These are phyloP conservation scores for Trapa incisa DNA, from an alignment of 345 rosid genomes.

Conservation along the genomic window DNA sequence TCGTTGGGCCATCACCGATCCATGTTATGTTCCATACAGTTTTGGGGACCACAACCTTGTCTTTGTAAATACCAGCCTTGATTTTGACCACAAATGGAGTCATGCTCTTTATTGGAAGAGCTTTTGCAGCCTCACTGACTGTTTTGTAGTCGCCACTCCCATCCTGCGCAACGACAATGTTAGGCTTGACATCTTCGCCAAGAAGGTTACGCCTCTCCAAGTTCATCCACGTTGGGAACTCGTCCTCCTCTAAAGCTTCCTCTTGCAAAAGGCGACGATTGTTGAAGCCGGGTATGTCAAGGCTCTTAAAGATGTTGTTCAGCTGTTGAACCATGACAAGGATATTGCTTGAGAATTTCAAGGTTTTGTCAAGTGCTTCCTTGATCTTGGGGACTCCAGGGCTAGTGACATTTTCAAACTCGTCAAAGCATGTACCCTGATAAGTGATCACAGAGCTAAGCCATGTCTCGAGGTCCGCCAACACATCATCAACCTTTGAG, in stretches of 20 bases:
- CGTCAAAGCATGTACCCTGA: constrained; percentile 11
- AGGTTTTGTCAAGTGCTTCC: background rate
- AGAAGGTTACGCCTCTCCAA: constrained; percentile 17
- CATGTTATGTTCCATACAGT: constrained; percentile 12
- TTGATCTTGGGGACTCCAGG: background rate
- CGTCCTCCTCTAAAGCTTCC: background rate
- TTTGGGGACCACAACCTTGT: constrained; percentile 12
- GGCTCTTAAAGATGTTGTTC: background rate
- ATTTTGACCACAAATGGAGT: constrained; percentile 19
- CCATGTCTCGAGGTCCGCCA: constrained; percentile 15
- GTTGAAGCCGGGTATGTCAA: background rate
- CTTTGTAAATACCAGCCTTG: constrained; percentile 5
- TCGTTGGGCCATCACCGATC: constrained; percentile 28
- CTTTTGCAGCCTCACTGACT: constrained; percentile 15
- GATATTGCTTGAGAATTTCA: background rate
- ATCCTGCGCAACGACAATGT: constrained; percentile 15
- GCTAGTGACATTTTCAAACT: background rate
- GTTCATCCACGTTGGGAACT: constrained; percentile 20
- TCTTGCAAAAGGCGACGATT: constrained; percentile 10
- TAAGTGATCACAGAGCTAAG: constrained; percentile 12
- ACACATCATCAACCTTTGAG: constrained; percentile 12
- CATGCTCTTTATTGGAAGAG: constrained; percentile 8
- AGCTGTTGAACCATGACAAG: background rate
- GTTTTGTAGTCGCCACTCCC: constrained; percentile 22
- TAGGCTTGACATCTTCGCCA: constrained; percentile 12